phyloP scores from a whole-genome alignment of 768 basidiomycete species.

The Leucocoprinus birnbaumii region DNA sequence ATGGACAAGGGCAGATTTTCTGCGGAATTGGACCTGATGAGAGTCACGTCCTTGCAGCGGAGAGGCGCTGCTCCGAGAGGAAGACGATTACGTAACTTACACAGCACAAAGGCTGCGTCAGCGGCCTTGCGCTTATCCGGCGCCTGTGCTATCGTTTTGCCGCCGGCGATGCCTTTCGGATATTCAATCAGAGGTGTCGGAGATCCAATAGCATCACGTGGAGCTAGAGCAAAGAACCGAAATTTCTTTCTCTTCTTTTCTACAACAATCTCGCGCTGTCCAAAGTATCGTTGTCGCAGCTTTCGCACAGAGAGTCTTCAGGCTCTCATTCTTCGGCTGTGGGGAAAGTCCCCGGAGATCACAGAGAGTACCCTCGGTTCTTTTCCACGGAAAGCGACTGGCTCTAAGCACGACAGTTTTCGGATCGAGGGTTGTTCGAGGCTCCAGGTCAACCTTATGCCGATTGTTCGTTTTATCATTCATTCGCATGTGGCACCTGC shows the following conservation, averaged over 20 bases:
- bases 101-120: background rate
- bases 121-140: background rate
- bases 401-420: conserved; percentile 67
- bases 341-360: conserved; percentile 94
- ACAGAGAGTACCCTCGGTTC: conserved; percentile 62
- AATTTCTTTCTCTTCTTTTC: conserved; percentile 21
- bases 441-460: conserved; percentile 31
- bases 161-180: too few relatives aligned
- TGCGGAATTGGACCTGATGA: background rate
- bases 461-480: conserved; percentile 16
- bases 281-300: conserved; percentile 88
- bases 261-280: conserved; percentile 41
- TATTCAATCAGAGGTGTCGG: conserved; percentile 17
- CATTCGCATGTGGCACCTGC: conserved; percentile 37
- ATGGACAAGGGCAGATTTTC: conserved; percentile 2
- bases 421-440: conserved; percentile 47
- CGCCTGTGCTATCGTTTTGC: background rate
- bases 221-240: too few relatives aligned
- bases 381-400: conserved; percentile 65
- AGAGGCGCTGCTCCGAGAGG: conserved; percentile 3
- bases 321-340: conserved; percentile 58
- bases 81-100: conserved; percentile 4
- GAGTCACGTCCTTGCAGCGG: conserved; percentile 10
- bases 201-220: conserved; percentile 19
- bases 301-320: conserved; percentile 58